Base-by-base conservation (phyloP, 2,329 filamentous ascomycete species). In the Aureobasidium subglaciale region DNA sequence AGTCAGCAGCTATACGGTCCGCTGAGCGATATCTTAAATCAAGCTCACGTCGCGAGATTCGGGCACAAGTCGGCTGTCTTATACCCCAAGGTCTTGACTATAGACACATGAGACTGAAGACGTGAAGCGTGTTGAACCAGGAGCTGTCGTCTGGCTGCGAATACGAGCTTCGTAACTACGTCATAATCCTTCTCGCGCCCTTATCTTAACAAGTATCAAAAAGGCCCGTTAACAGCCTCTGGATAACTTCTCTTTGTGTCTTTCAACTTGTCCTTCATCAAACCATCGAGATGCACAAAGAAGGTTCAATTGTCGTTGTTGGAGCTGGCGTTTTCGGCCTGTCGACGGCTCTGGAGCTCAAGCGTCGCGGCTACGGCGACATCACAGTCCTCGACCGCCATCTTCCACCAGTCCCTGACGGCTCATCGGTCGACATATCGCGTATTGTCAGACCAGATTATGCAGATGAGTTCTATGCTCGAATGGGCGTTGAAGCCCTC, bases 371-470 rank as follows among this genome's bases (percentile, higher is more conserved):
- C 24, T 64, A 65, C 32, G 58, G 52, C 13, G 62, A 64, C 49
- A 57, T 67, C 18, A 60, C 61, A 15, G 40, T 66, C 27, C 64
- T 66, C 34, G 64, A 56, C 13, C 48, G 48, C 24, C 25, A 27
- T 29, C 24, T 6, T 13, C 34, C 48, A 9, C 48, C 48, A 20
- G 46, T 58, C 1, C 56, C 56, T 2, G 71, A 73, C 56, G 70
- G 70, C 1, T 69, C 68, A 4, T 22, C 16, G 3, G 43, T 50
- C 4, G 71, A 73, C 46, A 71, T 72, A 24, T 72, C 71, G 1
- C 65, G 71, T 1, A 63, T 72, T 1, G 70, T 73, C 18, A 64
- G 71, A 4, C 68, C 68, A 46, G 67, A 70, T 55, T 69, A 69
- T 34, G 62, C 62, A 0, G 67, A 70, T 30, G 56, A 60, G 9